Evolutionary conservation across 148 eudicot genomes (phyloP).

Genomic region (Salicornia ramosissima): DNA sequence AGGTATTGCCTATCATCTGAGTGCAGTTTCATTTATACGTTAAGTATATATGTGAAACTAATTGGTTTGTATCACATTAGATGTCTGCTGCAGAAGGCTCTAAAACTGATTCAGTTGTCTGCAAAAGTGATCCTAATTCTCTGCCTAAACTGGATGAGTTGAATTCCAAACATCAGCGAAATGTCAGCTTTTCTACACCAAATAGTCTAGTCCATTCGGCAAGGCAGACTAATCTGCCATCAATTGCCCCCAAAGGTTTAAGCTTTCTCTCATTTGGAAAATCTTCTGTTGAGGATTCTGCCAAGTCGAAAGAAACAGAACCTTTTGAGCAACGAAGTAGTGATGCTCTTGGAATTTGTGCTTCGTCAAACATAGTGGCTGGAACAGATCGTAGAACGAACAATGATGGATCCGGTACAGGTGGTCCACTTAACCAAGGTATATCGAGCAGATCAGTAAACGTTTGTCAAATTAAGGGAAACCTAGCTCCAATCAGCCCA

Average conservation of each 20-base stretch:
- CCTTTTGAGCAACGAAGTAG: slow-evolving; percentile 28
- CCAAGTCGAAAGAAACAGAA: slow-evolving; percentile 27
- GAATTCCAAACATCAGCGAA: slow-evolving; percentile 29
- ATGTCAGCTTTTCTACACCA: slow-evolving; percentile 17
- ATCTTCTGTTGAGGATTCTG: slow-evolving; percentile 26
- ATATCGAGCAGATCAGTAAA: not conserved
- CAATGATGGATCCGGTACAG: not conserved
- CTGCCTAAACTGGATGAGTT: slow-evolving; percentile 24
- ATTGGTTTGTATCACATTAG: slow-evolving; percentile 26
- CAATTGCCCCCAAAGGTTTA: slow-evolving; percentile 54
- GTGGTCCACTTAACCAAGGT: not conserved
- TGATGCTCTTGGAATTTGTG: slow-evolving; percentile 27
- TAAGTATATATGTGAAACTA: slow-evolving; percentile 4
- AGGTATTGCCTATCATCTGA: slow-evolving; percentile 43
- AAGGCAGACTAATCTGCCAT: slow-evolving; percentile 20
- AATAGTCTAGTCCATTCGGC: slow-evolving; percentile 18
- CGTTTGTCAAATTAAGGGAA: not conserved
- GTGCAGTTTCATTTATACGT: not conserved
- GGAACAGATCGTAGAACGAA: not conserved
- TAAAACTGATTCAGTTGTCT: slow-evolving; percentile 13
- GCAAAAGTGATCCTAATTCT: slow-evolving; percentile 25
- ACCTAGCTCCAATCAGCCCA: not conserved
- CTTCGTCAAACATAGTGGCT: slow-evolving; percentile 14
- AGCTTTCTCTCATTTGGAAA: slow-evolving; percentile 49
- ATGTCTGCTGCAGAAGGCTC: slow-evolving; percentile 29